These are phyloP conservation scores for Peronosclerospora sorghi DNA, from an alignment of 352 stramenopile species.

Conservation along the genomic window DNA sequence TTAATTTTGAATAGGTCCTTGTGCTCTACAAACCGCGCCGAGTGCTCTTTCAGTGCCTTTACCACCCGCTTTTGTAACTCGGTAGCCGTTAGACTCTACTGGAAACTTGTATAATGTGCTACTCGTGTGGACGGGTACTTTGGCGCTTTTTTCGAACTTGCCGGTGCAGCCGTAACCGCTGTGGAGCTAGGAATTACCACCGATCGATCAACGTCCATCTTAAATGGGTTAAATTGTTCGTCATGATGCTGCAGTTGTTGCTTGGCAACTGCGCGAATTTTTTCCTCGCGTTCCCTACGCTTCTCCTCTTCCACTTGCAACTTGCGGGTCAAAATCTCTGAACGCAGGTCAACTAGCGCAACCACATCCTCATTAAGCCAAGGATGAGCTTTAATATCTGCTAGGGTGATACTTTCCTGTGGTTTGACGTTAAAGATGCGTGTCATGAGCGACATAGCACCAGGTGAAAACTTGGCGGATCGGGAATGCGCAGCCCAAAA, in stretches of 20 bases:
- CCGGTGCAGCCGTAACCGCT: conserved; percentile 18
- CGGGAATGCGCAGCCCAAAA: too few relatives aligned
- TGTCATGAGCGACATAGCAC: too few relatives aligned
- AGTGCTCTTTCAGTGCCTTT: conserved; percentile 34
- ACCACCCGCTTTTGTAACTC: conserved; percentile 53
- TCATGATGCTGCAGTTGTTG: conserved; percentile 18
- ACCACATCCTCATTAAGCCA: conserved; percentile 57
- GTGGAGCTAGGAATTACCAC: too few relatives aligned
- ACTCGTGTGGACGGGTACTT: conserved; percentile 48
- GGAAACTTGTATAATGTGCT: conserved; percentile 66
- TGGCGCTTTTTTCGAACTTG: conserved; percentile 26
- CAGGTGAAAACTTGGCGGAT: too few relatives aligned
- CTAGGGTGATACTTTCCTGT: conserved; percentile 67
- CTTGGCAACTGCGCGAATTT: too few relatives aligned
- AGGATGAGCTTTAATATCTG: conserved; percentile 64
- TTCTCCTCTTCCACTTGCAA: conserved; percentile 53
- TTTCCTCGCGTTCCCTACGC: too few relatives aligned
- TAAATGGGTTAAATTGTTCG: too few relatives aligned
- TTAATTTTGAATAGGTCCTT: conserved; percentile 68
- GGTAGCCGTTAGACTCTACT: conserved; percentile 32
- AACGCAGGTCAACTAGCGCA: too few relatives aligned
- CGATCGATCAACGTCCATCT: too few relatives aligned
- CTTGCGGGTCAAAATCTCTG: conserved; percentile 51
- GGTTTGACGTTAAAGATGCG: too few relatives aligned
- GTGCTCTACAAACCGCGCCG: conserved; percentile 36